Evolutionary conservation across 2,329 filamentous ascomycete species (phyloP).

Genomic region (Trichoderma koningii): DNA sequence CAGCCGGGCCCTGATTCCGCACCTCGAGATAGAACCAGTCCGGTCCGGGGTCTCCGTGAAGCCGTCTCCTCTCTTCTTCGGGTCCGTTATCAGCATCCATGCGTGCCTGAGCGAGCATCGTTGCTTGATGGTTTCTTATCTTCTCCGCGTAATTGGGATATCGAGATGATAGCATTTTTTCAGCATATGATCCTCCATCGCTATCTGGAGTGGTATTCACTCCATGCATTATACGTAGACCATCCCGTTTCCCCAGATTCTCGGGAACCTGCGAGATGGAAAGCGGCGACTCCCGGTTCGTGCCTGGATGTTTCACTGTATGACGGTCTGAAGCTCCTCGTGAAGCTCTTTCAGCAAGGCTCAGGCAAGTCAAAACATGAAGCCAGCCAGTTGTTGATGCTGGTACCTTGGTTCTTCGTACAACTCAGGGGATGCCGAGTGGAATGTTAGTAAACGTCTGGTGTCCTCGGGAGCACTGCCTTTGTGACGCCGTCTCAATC

Average conservation of each 20-base stretch:
- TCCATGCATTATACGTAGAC: neutral
- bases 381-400: no score
- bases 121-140: neutral
- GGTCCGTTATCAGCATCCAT: constrained; percentile 15
- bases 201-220: neutral
- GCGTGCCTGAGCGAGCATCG: neutral
- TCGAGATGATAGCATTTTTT: neutral
- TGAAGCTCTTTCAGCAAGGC: no score
- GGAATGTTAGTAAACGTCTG: neutral
- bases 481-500: no score
- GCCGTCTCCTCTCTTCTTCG: neutral
- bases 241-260: neutral
- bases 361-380: no score
- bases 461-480: no score
- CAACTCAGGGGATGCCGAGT: neutral
- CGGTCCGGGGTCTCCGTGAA: constrained; percentile 16
- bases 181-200: constrained; percentile 3
- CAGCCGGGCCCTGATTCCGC: constrained; percentile 6
- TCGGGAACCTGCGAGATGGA: constrained; percentile 24
- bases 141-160: constrained; percentile 1
- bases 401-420: no score
- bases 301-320: neutral
- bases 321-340: no score
- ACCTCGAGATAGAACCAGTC: neutral
- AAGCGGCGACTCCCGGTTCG: constrained; percentile 16